Percentiles rank a stretch among this genome's conserved stretches.
Evolutionary conservation across 2,329 filamentous ascomycete species (phyloP).

Genomic region (Alternaria brassicicola): DNA sequence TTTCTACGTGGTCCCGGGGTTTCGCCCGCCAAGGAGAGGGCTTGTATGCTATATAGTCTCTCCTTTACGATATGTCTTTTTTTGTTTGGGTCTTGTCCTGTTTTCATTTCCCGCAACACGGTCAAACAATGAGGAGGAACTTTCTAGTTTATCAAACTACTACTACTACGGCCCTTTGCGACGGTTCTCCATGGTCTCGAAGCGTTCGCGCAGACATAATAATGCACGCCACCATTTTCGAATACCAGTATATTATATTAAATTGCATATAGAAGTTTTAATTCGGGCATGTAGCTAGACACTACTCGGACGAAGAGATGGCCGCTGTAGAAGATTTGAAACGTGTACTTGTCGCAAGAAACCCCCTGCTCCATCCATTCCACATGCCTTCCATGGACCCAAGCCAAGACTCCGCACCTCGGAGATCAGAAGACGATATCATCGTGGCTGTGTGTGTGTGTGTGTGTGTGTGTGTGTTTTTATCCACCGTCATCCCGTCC

Average conservation of each 20-base stretch:
- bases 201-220: slow-evolving; percentile 2
- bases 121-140: slow-evolving; percentile 1
- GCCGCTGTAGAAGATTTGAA: background rate
- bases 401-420: background rate
- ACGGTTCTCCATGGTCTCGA: background rate
- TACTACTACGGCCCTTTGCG: background rate
- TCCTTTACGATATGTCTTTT: slow-evolving; percentile 5
- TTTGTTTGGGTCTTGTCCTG: background rate
- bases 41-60: slow-evolving; percentile 11
- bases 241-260: background rate
- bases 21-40: slow-evolving; percentile 2
- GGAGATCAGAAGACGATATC: background rate
- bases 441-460: background rate
- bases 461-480: no score
- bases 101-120: background rate
- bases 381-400: background rate
- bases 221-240: background rate
- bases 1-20: background rate
- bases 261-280: background rate
- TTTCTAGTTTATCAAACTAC: background rate
- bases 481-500: background rate
- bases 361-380: background rate
- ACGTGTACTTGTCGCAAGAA: background rate
- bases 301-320: background rate
- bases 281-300: no score